Evolutionary conservation across 2,329 filamentous ascomycete genomes (phyloP), one percentile per base, ranked within the genome.

Genomic region (Neodidymelliopsis sp.): DNA sequence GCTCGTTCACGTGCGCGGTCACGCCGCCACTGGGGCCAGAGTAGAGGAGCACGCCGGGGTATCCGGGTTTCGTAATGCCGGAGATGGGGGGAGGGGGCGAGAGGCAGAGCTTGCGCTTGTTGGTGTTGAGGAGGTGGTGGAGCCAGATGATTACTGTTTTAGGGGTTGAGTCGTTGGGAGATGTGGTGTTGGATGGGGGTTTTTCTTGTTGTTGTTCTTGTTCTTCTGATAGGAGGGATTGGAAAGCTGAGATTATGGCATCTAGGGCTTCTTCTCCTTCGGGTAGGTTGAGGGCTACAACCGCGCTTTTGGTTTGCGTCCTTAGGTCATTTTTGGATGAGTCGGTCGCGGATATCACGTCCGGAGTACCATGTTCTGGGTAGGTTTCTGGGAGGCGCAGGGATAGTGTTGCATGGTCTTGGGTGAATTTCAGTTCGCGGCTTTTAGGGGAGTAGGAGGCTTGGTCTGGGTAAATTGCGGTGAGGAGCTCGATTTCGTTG

Each of bases 51-150:
- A 78, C 63, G 11, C 76, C 76, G 16, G 76, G 76, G 46, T 78
- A 77, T 7, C 76, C 76, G 2, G 76, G 75, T 47, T 78, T 78
- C 0, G 76, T 76, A 25, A 78, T 59, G 11, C 76, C 76, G 2
- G 69, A 68, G n/a, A 78, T 57, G 0, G 55, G 27, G 4, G 56
- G 56, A 1, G 66, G 5, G 0, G 76, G 72, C 8, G 59, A 53
- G 9, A 78, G 63, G 6, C 73, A 72, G 29, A 74, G 70, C 53
- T 79, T 79, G 33, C 76, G 74, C 59, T 78, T 79, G 49, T 70
- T 73, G 12, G 73, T 73, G 24, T 75, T 75, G 41, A 79, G 73
- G 6, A 78, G 67, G 40, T 79, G 76, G 33, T 78, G 76, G 1
- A 79, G 69, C 72, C 74, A 78, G 37, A 78, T 68, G 13, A 78